These are phyloP conservation scores for Tricholomella constricta DNA, from an alignment of 768 basidiomycete species.

Conservation along the genomic window DNA sequence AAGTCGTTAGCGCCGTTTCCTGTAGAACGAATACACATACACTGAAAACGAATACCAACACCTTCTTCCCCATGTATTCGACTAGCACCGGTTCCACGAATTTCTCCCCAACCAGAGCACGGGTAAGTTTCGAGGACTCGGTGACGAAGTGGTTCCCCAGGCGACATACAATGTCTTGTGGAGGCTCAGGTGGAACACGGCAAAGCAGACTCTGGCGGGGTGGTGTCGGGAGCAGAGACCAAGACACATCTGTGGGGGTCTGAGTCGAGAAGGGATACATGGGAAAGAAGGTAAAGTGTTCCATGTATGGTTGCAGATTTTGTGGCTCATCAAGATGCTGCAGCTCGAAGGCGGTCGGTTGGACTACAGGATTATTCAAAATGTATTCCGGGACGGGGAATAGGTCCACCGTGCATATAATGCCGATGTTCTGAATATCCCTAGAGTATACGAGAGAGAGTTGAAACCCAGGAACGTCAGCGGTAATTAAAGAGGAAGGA, in stretches of 20 bases:
- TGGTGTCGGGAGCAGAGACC: constrained; percentile 38
- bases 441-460: constrained; percentile 31
- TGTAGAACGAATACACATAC: constrained; percentile 34
- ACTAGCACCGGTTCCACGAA: constrained; percentile 57
- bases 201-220: constrained; percentile 37
- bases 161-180: constrained; percentile 32
- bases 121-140: constrained; percentile 47
- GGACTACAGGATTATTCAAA: neutral
- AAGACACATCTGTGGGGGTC: constrained; percentile 20
- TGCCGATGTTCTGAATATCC: constrained; percentile 54
- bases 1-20: neutral
- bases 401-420: constrained; percentile 73
- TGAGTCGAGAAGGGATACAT: constrained; percentile 37
- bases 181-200: constrained; percentile 25
- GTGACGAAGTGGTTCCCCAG: constrained; percentile 38
- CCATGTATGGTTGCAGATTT: constrained; percentile 1
- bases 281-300: constrained; percentile 38
- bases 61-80: constrained; percentile 54
- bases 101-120: constrained; percentile 62
- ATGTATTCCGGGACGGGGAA: constrained; percentile 54
- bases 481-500: neutral
- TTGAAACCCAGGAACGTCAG: no score
- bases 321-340: neutral
- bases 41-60: constrained; percentile 64
- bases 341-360: neutral